phyloP scores from a whole-genome alignment of 768 basidiomycete genomes.

The Mrakia hoshinonis region DNA sequence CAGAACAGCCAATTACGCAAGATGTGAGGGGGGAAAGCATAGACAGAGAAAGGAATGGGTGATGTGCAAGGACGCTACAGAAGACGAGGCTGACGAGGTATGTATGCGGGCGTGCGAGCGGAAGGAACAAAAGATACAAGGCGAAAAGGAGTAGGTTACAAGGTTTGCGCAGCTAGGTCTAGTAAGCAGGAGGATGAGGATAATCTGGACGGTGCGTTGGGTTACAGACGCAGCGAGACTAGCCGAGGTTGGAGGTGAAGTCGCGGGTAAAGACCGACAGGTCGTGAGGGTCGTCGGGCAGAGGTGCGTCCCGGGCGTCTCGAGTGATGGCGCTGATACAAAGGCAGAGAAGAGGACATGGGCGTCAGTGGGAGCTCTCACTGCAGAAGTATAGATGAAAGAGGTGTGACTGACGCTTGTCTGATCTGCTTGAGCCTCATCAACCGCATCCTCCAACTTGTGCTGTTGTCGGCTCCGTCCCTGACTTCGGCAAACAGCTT shows the following conservation, averaged over 20 bases:
- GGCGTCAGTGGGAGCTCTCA: background rate
- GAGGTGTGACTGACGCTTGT: constrained; percentile 4
- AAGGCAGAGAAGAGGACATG: background rate
- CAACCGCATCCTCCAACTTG: constrained; percentile 77
- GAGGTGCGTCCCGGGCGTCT: background rate
- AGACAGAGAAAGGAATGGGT: background rate
- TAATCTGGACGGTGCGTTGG: background rate
- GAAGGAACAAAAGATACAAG: background rate
- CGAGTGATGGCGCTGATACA: constrained; percentile 1
- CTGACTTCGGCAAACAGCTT: constrained; percentile 67
- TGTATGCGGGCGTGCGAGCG: background rate
- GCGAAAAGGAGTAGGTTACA: background rate
- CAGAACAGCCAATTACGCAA: too few relatives aligned
- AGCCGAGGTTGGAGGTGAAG: constrained; percentile 15
- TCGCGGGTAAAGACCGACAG: background rate
- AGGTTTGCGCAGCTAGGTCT: background rate
- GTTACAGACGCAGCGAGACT: background rate
- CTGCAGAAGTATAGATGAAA: too few relatives aligned
- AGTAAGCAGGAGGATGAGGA: background rate
- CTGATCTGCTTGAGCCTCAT: constrained; percentile 54
- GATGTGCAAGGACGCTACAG: background rate
- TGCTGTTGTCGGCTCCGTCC: constrained; percentile 63
- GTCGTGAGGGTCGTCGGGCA: constrained; percentile 1
- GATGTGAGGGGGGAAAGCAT: too few relatives aligned
- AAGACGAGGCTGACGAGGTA: background rate